Evolutionary conservation across 345 rosid species (phyloP).

Genomic region (Cochlearia excelsa): DNA sequence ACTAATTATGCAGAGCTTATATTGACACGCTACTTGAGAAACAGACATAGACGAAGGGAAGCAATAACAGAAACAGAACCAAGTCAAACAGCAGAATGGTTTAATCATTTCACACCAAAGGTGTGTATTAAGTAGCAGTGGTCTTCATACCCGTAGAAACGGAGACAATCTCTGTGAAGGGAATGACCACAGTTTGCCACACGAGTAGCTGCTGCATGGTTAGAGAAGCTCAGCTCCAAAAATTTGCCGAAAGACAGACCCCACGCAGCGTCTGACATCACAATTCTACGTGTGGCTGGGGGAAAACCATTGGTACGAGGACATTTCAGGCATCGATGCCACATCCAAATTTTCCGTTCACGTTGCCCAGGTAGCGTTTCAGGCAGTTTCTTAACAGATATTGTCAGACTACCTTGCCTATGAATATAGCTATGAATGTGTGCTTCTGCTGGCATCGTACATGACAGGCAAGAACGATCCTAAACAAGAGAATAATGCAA

Average conservation of each 20-base stretch:
- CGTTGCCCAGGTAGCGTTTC: slow-evolving; percentile 77
- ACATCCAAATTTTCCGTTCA: slow-evolving; percentile 99
- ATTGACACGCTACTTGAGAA: slow-evolving; percentile 19
- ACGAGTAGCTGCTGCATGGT: slow-evolving; percentile 98
- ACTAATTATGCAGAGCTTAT: slow-evolving; percentile 7
- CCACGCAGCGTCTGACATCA: slow-evolving; percentile 99
- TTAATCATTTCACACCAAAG: not conserved
- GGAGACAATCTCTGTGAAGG: slow-evolving; percentile 97
- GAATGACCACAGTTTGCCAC: slow-evolving; percentile 99
- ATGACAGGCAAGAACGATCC: slow-evolving; percentile 66
- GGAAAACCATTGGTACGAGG: slow-evolving; percentile 83
- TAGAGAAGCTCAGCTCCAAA: slow-evolving; percentile 96
- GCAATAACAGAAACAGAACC: not conserved
- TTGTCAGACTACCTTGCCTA: slow-evolving; percentile 91
- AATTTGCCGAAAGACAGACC: slow-evolving; percentile 94
- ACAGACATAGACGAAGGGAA: slow-evolving; percentile 13
- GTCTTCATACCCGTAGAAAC: slow-evolving; percentile 82
- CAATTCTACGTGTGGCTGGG: slow-evolving; percentile 86
- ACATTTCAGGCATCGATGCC: slow-evolving; percentile 95
- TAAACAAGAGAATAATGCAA: slow-evolving; percentile 36
- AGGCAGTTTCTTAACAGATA: slow-evolving; percentile 77
- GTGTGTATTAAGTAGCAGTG: slow-evolving; percentile 11
- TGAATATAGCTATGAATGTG: slow-evolving; percentile 95
- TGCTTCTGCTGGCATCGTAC: slow-evolving; percentile 94
- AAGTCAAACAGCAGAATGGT: slow-evolving; percentile 8